Evolutionary conservation across 768 basidiomycete genomes (phyloP).

Genomic region (Leccinum pellstonianum): DNA sequence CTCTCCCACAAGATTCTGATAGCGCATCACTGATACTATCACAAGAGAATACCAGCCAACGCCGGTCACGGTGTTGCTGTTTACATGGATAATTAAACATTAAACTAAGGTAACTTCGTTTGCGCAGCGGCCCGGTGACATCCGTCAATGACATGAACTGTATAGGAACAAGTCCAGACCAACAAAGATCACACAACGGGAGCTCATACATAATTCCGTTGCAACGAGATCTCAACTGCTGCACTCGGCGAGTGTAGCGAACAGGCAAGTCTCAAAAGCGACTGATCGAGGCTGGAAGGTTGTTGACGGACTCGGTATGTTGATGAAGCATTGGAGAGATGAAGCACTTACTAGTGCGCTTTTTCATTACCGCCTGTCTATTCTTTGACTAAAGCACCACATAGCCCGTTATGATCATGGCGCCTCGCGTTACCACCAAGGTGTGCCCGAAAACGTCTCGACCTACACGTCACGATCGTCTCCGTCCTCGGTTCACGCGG

Average conservation of each 20-base stretch:
- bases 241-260: constrained; percentile 81
- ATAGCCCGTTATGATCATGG: constrained; percentile 91
- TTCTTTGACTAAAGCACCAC: constrained; percentile 2
- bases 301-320: constrained; percentile 73
- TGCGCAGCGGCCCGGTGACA: no score
- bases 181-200: constrained; percentile 99
- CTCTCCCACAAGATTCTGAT: no score
- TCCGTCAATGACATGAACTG: background rate
- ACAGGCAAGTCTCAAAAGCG: constrained; percentile 74
- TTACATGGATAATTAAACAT: no score
- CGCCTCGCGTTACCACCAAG: constrained; percentile 95
- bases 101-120: no score
- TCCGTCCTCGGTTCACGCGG: constrained; percentile 53
- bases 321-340: constrained; percentile 81
- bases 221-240: constrained; percentile 88
- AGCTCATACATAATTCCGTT: constrained; percentile 96
- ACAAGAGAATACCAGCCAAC: no score
- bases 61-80: no score
- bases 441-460: constrained; percentile 85
- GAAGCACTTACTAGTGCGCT: constrained; percentile 65
- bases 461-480: constrained; percentile 74
- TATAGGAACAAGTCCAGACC: constrained; percentile 92
- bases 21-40: no score
- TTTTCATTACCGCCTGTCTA: background rate
- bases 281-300: constrained; percentile 88